Conservation (phyloP, 441 rosid species). For the Gossypium davidsonii region DNA sequence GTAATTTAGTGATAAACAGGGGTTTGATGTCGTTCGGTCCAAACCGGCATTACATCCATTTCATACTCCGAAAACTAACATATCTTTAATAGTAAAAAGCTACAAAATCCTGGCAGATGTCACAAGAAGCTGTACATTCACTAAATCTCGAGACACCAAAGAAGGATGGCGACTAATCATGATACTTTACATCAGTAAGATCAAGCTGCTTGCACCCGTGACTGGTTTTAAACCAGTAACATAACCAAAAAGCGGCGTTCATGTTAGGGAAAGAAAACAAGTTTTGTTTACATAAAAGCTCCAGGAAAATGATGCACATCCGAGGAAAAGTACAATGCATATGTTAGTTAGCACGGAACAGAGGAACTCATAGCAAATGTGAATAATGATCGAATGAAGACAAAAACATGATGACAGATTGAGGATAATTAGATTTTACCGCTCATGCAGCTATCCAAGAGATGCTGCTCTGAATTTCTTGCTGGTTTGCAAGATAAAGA, state of each 20-base stretch:
- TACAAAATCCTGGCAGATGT: not conserved
- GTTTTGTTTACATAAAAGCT: not conserved
- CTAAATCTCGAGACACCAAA: not conserved
- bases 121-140: not conserved
- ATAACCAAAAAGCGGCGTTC: not conserved
- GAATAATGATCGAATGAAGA: not conserved
- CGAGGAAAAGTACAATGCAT: not conserved
- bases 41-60: not conserved
- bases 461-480: conserved; percentile 22
- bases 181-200: not conserved
- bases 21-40: not conserved
- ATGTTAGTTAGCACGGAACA: not conserved
- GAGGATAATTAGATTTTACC: conserved; percentile 32
- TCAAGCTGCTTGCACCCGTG: not conserved
- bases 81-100: not conserved
- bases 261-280: not conserved
- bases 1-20: not conserved
- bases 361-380: not conserved
- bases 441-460: conserved; percentile 17
- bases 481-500: conserved; percentile 19
- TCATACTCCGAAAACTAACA: not conserved
- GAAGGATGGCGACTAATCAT: not conserved
- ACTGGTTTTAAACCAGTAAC: not conserved
- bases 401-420: not conserved
- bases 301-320: not conserved